phyloP scores from a whole-genome alignment of 176 grass and related monocot genomes.

The Bolboschoenus planiculmis region DNA sequence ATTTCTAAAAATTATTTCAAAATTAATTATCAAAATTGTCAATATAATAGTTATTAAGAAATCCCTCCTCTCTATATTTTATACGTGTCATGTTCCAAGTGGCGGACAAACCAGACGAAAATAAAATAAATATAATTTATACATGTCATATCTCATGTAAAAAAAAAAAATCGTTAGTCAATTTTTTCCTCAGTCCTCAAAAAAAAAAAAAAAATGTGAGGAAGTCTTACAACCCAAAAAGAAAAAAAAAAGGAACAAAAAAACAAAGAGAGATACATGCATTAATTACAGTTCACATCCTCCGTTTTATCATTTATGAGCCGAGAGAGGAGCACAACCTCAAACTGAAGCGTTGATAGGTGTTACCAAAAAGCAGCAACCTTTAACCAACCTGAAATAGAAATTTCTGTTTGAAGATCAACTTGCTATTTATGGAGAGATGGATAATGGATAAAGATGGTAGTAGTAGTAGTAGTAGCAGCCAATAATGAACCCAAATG shows the following conservation, averaged over 20 bases:
- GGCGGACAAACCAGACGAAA: no score
- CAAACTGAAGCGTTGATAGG: not conserved
- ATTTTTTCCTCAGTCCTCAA: not conserved
- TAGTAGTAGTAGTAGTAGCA: not conserved
- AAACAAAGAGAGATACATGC: not conserved
- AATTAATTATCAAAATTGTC: no score
- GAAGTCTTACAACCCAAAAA: not conserved
- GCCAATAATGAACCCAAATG: slow-evolving; percentile 10
- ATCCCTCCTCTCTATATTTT: no score
- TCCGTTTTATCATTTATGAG: no score
- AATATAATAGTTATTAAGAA: no score
- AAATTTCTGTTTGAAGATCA: not conserved
- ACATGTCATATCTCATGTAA: no score
- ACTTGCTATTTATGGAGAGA: slow-evolving; percentile 17
- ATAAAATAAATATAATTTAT: no score
- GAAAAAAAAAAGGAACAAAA: no score
- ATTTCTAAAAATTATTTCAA: no score
- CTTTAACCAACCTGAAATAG: slow-evolving; percentile 14
- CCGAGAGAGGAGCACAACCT: not conserved
- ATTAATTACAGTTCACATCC: not conserved
- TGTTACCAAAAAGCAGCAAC: not conserved
- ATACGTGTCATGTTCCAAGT: no score
- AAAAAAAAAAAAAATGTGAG: not conserved
- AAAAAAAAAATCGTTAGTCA: no score
- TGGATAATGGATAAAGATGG: not conserved